Evolutionary conservation across 805 yeast genomes (phyloP).

Genomic region (Metschnikowia anglica): DNA sequence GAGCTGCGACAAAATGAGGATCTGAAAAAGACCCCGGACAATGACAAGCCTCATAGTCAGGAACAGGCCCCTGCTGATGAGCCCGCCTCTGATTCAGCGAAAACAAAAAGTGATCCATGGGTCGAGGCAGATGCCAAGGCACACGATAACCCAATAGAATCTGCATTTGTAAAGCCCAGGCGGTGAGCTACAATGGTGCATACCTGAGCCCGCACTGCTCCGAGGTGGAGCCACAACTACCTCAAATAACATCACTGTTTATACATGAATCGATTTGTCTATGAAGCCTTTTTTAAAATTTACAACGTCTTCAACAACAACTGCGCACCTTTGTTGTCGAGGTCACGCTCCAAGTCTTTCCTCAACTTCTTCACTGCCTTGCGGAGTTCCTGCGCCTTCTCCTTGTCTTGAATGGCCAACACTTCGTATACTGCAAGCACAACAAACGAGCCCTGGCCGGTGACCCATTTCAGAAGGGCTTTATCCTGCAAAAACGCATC

Average conservation of each 20-base stretch:
- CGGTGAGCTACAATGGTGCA: conserved; percentile 13
- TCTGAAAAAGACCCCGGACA: not conserved
- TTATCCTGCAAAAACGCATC: conserved; percentile 52
- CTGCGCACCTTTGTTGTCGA: conserved; percentile 63
- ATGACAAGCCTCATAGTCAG: not conserved
- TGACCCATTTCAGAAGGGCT: conserved; percentile 59
- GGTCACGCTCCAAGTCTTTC: conserved; percentile 44
- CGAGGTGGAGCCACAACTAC: no score
- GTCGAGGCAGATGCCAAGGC: conserved; percentile 32
- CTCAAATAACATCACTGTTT: no score
- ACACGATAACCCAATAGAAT: conserved; percentile 33
- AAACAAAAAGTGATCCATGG: conserved; percentile 31
- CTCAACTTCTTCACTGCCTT: conserved; percentile 53
- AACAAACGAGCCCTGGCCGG: conserved; percentile 70
- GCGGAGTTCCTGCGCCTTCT: conserved; percentile 47
- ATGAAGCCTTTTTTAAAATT: conserved; percentile 5
- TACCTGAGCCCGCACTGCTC: no score
- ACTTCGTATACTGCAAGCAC: conserved; percentile 77
- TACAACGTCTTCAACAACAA: conserved; percentile 29
- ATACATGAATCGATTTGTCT: not conserved
- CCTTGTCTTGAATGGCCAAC: conserved; percentile 40
- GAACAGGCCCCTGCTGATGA: not conserved
- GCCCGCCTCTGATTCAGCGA: not conserved
- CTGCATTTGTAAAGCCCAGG: conserved; percentile 41
- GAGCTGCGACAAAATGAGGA: conserved; percentile 9